A percentile compares a stretch with the other conserved stretches of the same genome.
Evolutionary conservation across 2,329 filamentous ascomycete species (phyloP).

Genomic region (Penicillium sp.): DNA sequence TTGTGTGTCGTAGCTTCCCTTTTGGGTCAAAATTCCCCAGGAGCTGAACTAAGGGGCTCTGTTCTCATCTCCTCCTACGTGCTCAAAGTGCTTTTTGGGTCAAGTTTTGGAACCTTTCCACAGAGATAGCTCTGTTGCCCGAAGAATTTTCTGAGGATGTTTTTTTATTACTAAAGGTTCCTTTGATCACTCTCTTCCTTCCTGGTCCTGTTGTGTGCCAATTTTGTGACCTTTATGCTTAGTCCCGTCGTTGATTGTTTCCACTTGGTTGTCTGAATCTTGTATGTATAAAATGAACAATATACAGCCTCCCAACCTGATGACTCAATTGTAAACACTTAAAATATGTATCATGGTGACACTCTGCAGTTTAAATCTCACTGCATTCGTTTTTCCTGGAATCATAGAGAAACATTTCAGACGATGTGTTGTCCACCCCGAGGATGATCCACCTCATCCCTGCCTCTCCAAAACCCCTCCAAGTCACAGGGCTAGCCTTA

Average conservation of each 20-base stretch:
- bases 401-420: not conserved
- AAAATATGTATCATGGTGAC: too few relatives aligned
- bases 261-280: not conserved
- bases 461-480: not conserved
- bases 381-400: too few relatives aligned
- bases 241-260: not conserved
- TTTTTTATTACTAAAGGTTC: not conserved
- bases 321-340: not conserved
- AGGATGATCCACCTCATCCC: not conserved
- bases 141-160: not conserved
- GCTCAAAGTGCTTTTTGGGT: too few relatives aligned
- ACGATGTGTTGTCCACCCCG: not conserved
- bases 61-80: not conserved
- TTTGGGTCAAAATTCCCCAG: not conserved
- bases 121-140: not conserved
- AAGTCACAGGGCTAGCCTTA: conserved; percentile 10
- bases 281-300: not conserved
- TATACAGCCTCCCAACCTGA: too few relatives aligned
- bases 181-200: not conserved
- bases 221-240: not conserved
- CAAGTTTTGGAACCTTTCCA: not conserved
- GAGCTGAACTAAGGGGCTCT: not conserved
- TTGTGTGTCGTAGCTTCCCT: not conserved
- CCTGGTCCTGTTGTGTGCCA: not conserved
- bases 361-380: too few relatives aligned